Conservation (phyloP, 352 stramenopile genomes). For the Phytophthora europaea region DNA sequence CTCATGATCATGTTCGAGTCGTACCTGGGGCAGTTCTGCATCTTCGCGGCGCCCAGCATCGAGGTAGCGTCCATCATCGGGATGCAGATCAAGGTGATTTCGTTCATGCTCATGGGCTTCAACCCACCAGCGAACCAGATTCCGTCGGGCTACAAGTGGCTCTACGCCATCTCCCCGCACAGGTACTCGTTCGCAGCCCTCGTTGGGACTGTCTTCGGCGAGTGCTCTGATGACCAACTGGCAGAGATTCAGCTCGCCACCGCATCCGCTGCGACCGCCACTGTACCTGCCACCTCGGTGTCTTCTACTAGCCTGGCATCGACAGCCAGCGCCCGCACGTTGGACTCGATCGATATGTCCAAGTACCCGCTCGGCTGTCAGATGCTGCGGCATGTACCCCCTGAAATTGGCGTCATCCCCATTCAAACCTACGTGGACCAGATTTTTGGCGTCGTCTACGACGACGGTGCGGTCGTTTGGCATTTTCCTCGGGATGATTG, state of each 20-base stretch:
- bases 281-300: not conserved
- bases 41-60: conserved; percentile 36
- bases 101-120: conserved; percentile 50
- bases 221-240: conserved; percentile 10
- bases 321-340: not conserved
- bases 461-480: conserved; percentile 26
- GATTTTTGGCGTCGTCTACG: conserved; percentile 41
- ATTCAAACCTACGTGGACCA: conserved; percentile 43
- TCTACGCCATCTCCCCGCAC: conserved; percentile 40
- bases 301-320: not conserved
- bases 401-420: conserved; percentile 22
- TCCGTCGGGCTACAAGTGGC: conserved; percentile 43
- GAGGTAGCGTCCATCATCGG: conserved; percentile 34
- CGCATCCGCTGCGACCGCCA: not conserved
- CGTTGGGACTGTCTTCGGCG: conserved; percentile 34
- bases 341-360: conserved; percentile 12
- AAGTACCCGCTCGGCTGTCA: conserved; percentile 36
- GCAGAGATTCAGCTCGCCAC: conserved; percentile 19
- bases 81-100: conserved; percentile 40
- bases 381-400: conserved; percentile 27
- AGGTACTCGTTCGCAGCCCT: conserved; percentile 31
- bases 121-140: conserved; percentile 41
- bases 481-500: conserved; percentile 37
- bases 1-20: conserved; percentile 42
- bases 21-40: conserved; percentile 43